These are phyloP conservation scores for Taphrina communis DNA, from an alignment of 1,139 yeast species.

Conservation along the genomic window DNA sequence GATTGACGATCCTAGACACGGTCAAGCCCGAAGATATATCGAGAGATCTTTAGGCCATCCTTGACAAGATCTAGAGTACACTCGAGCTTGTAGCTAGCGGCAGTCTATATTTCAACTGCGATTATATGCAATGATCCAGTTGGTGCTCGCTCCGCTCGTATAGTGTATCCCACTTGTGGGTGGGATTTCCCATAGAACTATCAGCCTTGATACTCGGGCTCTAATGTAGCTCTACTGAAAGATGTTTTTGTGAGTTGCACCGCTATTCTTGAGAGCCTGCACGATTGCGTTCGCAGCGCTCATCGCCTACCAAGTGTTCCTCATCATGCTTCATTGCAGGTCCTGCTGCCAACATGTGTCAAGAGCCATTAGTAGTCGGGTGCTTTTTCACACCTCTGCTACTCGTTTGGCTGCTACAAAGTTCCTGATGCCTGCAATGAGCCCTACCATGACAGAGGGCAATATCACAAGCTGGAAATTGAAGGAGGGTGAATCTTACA, in stretches of 20 bases:
- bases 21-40: too few species aligned
- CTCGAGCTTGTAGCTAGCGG: too few species aligned
- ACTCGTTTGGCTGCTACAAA: constrained; percentile 57
- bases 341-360: constrained; percentile 1
- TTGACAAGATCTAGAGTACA: too few species aligned
- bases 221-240: not conserved
- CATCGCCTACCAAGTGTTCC: not conserved
- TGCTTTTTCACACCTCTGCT: constrained; percentile 6
- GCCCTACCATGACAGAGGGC: constrained; percentile 98
- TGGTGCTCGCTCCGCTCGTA: constrained; percentile 9
- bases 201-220: not conserved
- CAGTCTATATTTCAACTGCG: too few species aligned
- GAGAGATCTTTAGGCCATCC: too few species aligned
- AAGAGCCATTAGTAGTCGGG: not conserved
- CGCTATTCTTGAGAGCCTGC: too few species aligned
- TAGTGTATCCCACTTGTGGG: constrained; percentile 14
- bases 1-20: too few species aligned
- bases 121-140: too few species aligned
- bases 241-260: too few species aligned
- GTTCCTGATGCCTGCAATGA: constrained; percentile 92
- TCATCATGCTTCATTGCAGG: not conserved
- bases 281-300: not conserved
- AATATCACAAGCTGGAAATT: constrained; percentile 95
- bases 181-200: not conserved
- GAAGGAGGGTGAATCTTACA: constrained; percentile 76